Base-by-base conservation (phyloP, 2,329 filamentous ascomycete species). In the Calonectria ilicicola region DNA sequence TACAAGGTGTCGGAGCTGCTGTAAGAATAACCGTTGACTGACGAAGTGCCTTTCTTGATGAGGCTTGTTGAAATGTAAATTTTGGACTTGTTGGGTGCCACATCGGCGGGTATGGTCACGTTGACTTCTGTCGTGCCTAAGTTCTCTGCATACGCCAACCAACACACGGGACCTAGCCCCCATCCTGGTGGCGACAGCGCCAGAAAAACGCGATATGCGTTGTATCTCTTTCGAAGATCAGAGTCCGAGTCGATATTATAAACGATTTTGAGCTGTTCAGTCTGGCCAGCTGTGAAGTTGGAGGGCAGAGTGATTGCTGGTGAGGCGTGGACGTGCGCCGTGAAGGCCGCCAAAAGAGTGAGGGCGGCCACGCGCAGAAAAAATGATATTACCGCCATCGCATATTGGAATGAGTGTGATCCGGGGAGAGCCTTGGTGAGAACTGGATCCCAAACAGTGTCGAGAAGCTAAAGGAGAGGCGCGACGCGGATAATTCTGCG, bases 81-180 rank as follows among this genome's bases (percentile, higher is more conserved):
- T 12, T 64, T 58, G n/a, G 76, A 49, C 8, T 77, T 72, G 23
- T 79, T 51, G 4, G 77, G 77, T 8, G 72, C 73, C 23, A 73
- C 77, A 32, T 79, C 77, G 32, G 76, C 70, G 14, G 77, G 77
- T 40, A 79, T 75, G 10, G 75, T 78, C n/a, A 79, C 72, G 64
- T 77, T 78, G 75, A 79, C 75, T 19, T 75, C 67, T 38, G 67
- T 78, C 17, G 68, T 65, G n/a, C 70, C 47, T 21, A 78, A 35
- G 29, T 63, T 67, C 29, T 71, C 65, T 3, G 32, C 51, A 23
- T 76, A 75, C 5, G 49, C 44, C 14, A 78, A 77, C 76, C 77
- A 79, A 21, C 77, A 79, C 29, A 67, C 71, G 5, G 77, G 65
- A 0, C 76, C 76, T 35, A 65, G 29, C 5, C 77, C 77, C 76